Conservation (phyloP, 768 basidiomycete genomes). For the Lyophyllum atratum region DNA sequence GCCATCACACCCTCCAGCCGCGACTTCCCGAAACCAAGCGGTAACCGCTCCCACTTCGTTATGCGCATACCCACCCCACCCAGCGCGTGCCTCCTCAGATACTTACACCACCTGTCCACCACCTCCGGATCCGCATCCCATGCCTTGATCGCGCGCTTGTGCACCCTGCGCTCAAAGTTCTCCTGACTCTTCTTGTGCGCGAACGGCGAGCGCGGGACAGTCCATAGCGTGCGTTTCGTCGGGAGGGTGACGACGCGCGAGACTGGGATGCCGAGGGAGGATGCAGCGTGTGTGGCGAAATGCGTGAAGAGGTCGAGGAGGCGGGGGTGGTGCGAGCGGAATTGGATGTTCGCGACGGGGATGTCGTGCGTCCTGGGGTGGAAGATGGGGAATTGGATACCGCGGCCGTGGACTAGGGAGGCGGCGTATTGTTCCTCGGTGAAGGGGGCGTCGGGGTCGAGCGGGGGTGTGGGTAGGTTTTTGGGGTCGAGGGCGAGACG, state of each 20-base stretch:
- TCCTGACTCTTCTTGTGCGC: conserved; percentile 93
- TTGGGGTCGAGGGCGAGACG: conserved; percentile 15
- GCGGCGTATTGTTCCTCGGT: conserved; percentile 52
- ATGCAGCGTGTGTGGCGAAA: conserved; percentile 82
- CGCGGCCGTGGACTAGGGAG: conserved; percentile 63
- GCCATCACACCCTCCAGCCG: conserved; percentile 22
- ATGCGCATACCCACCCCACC: conserved; percentile 88
- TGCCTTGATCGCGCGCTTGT: conserved; percentile 86
- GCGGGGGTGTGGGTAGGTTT: conserved; percentile 15
- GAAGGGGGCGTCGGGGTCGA: conserved; percentile 17
- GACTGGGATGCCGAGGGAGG: conserved; percentile 80
- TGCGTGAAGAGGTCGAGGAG: conserved; percentile 80
- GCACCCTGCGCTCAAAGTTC: conserved; percentile 86
- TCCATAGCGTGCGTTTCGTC: conserved; percentile 78
- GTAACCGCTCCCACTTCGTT: conserved; percentile 73
- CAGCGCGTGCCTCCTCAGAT: conserved; percentile 72
- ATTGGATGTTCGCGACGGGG: conserved; percentile 81
- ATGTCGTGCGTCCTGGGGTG: conserved; percentile 66
- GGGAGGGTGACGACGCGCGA: conserved; percentile 69
- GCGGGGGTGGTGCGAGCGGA: conserved; percentile 72
- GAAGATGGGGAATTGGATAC: conserved; percentile 51
- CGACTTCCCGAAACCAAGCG: conserved; percentile 43
- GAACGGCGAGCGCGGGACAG: conserved; percentile 84
- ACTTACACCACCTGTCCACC: conserved; percentile 78
- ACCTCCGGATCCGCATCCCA: conserved; percentile 85